A percentile compares a stretch with the other conserved stretches of the same genome.
phyloP scores from a whole-genome alignment of 169 alveolate species.

The Plasmodium sp. region DNA sequence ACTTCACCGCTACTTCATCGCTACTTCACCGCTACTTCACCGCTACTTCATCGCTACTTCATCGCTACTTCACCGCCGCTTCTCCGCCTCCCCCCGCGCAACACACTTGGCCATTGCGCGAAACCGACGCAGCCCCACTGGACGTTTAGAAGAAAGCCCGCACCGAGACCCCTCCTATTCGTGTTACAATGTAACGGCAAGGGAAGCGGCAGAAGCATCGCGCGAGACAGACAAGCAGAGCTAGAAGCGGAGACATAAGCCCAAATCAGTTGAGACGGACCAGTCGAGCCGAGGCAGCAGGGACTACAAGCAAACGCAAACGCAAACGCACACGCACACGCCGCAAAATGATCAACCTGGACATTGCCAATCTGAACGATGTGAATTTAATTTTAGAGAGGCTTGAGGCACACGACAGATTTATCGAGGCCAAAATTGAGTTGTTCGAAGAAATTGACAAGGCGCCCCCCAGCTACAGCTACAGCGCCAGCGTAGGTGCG shows the following conservation, averaged over 20 bases:
- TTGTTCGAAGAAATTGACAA: conserved; percentile 46
- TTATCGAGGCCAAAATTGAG: conserved; percentile 59
- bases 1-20: no score
- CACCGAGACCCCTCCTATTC: not conserved
- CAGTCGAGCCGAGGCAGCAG: not conserved
- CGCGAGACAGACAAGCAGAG: not conserved
- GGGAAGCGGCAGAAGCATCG: not conserved
- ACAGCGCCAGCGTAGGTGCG: not conserved
- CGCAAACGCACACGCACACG: not conserved
- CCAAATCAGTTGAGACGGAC: not conserved
- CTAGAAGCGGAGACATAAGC: not conserved
- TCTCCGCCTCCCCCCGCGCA: not conserved
- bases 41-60: no score
- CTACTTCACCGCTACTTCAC: not conserved
- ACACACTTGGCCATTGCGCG: not conserved
- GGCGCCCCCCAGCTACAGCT: not conserved
- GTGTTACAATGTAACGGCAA: not conserved
- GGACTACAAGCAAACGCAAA: not conserved
- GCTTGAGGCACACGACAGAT: conserved; percentile 64
- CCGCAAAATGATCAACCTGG: conserved; percentile 47
- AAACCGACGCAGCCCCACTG: not conserved
- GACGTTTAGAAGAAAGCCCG: not conserved
- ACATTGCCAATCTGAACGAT: conserved; percentile 38
- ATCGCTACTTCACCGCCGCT: no score
- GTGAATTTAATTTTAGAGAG: conserved; percentile 53